Evolutionary conservation across 768 basidiomycete species (phyloP).

Genomic region (Arthromyces matolae): DNA sequence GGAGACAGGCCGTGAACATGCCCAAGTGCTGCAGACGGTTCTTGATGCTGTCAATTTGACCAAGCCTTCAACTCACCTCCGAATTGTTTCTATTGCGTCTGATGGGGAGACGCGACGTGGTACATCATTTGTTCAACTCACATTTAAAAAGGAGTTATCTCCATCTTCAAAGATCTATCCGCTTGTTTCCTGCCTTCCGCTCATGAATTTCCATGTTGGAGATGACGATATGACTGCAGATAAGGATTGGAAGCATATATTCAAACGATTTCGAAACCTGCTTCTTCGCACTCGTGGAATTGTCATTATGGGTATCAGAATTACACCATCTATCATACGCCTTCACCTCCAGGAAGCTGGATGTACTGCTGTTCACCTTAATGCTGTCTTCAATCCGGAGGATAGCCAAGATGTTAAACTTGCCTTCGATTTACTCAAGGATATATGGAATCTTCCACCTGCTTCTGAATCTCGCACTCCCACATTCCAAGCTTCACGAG

Average conservation of each 20-base stretch:
- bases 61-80: neutral
- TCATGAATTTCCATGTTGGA: conserved; percentile 28
- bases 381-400: conserved; percentile 20
- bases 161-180: conserved; percentile 16
- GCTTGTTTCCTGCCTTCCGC: conserved; percentile 16
- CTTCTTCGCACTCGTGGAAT: conserved; percentile 24
- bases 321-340: conserved; percentile 21
- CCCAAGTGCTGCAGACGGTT: neutral
- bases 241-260: conserved; percentile 33
- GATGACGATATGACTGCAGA: conserved; percentile 32
- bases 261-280: conserved; percentile 29
- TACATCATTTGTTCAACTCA: conserved; percentile 19
- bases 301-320: conserved; percentile 19
- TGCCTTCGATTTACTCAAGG: conserved; percentile 21
- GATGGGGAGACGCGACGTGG: conserved; percentile 29
- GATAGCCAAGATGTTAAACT: conserved; percentile 31
- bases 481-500: conserved; percentile 14
- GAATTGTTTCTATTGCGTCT: conserved; percentile 20
- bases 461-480: conserved; percentile 9
- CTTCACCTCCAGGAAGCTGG: conserved; percentile 19
- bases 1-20: conserved; percentile 22
- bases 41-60: neutral
- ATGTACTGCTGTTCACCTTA: conserved; percentile 9
- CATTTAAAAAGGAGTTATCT: conserved; percentile 17
- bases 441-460: conserved; percentile 23